Conservation (phyloP, 164 flowering plant species). For the Nymphaea thermarum region DNA sequence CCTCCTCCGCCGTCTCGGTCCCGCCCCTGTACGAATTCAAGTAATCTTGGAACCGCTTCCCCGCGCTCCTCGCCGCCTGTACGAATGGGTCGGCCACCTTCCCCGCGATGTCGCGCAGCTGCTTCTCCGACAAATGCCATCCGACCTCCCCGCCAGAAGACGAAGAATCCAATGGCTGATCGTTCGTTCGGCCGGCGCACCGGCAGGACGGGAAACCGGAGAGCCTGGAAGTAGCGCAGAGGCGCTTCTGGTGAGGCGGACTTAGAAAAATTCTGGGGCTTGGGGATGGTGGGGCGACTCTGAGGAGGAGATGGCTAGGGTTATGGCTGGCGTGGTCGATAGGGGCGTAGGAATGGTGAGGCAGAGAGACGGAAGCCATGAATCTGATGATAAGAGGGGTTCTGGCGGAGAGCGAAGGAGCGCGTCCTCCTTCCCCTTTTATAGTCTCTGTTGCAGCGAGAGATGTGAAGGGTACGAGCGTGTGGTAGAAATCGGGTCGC, state of each 20-base stretch:
- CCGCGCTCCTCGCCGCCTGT: slow-evolving; percentile 24
- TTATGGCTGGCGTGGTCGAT: too few species aligned
- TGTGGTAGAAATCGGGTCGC: neutral
- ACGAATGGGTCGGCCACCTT: slow-evolving; percentile 14
- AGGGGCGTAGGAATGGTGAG: too few species aligned
- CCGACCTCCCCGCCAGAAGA: neutral
- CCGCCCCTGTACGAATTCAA: slow-evolving; percentile 16
- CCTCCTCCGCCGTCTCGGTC: slow-evolving; percentile 1
- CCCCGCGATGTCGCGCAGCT: neutral
- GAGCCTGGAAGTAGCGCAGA: neutral
- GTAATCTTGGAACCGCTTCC: slow-evolving; percentile 31
- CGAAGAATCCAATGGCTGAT: neutral
- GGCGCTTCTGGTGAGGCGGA: neutral
- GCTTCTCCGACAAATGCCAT: neutral
- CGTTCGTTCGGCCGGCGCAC: neutral
- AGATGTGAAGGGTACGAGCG: neutral
- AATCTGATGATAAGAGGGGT: neutral
- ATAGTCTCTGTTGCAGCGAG: neutral
- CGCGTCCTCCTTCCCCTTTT: neutral
- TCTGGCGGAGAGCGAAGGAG: neutral
- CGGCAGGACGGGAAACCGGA: neutral
- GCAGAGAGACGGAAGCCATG: neutral
- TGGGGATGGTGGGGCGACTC: neutral
- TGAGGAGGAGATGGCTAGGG: neutral
- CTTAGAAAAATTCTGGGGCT: neutral